A percentile compares a stretch with the other conserved stretches of the same genome.
Conservation (phyloP, 257 asterid species). For the Anisodus acutangulus region DNA sequence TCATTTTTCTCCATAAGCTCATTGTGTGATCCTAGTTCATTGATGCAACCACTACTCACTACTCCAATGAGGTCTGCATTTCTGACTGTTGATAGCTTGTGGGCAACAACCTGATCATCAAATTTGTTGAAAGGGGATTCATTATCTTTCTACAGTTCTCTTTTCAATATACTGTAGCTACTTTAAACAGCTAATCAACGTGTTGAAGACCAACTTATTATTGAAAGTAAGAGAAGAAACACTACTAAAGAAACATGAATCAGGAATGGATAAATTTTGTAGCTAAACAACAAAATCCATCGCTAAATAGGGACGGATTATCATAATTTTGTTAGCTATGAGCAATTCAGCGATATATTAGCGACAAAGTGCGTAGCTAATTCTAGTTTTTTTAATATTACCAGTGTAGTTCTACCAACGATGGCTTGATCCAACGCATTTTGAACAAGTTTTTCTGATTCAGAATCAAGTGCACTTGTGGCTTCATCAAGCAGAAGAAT, state of each 20-base stretch:
- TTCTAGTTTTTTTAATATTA: constrained; percentile 26
- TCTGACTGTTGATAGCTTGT: constrained; percentile 80
- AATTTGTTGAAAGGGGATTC: background rate
- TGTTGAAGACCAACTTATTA: background rate
- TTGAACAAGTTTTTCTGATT: constrained; percentile 81
- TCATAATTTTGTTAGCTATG: too few species aligned
- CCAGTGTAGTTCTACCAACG: constrained; percentile 88
- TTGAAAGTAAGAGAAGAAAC: background rate
- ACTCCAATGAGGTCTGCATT: constrained; percentile 77
- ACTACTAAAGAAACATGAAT: too few species aligned
- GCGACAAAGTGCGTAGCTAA: too few species aligned
- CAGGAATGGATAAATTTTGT: too few species aligned
- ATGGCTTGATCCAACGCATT: constrained; percentile 83
- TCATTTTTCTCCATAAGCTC: constrained; percentile 64
- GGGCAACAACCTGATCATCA: constrained; percentile 77
- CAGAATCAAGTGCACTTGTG: constrained; percentile 91
- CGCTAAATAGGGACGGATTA: too few species aligned
- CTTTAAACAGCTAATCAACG: too few species aligned
- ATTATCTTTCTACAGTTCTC: background rate
- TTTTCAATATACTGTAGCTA: too few species aligned
- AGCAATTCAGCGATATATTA: too few species aligned
- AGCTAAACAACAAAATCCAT: too few species aligned
- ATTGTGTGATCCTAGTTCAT: constrained; percentile 68
- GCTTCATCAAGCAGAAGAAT: constrained; percentile 93
- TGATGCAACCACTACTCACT: constrained; percentile 55